Conservation (phyloP, 208 protist species). For the Leishmania major region DNA sequence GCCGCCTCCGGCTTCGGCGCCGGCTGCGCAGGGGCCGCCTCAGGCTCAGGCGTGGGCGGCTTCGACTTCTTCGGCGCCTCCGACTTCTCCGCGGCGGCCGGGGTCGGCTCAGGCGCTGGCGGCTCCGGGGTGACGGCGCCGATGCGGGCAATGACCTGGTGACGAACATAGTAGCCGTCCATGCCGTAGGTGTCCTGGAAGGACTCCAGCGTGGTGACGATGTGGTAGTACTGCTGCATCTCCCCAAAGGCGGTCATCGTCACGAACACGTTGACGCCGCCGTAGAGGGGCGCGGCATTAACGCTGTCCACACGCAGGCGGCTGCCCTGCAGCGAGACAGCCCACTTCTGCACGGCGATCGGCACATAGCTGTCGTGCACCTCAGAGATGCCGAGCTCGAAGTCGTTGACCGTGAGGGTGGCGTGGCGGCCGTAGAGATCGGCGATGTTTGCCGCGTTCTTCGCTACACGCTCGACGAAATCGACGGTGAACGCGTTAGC, state of each 20-base stretch:
- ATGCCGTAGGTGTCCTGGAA: conserved; percentile 51
- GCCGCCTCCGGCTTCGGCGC: conserved; percentile 20
- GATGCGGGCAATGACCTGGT: conserved; percentile 78
- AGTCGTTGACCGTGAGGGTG: conserved; percentile 83
- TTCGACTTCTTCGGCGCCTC: conserved; percentile 22
- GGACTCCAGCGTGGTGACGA: conserved; percentile 73
- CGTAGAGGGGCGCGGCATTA: conserved; percentile 60
- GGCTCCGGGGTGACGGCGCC: conserved; percentile 47
- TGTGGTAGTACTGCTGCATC: conserved; percentile 81
- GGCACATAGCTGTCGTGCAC: conserved; percentile 44
- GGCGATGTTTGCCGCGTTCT: conserved; percentile 54
- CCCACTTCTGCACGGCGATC: conserved; percentile 57
- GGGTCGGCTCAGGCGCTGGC: conserved; percentile 27
- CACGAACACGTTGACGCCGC: conserved; percentile 76
- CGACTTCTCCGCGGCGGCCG: conserved; percentile 35
- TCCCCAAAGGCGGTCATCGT: conserved; percentile 52
- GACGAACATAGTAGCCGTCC: conserved; percentile 79
- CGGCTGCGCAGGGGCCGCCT: conserved; percentile 20
- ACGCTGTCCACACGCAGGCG: conserved; percentile 75
- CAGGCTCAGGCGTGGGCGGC: conserved; percentile 29
- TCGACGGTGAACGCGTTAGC: conserved; percentile 80
- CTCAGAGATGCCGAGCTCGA: conserved; percentile 73
- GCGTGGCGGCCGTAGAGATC: conserved; percentile 67
- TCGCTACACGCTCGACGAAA: conserved; percentile 84
- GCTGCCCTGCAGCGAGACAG: conserved; percentile 58